phyloP scores from a whole-genome alignment of 495 filamentous ascomycete species.

The Penicillium lividum region DNA sequence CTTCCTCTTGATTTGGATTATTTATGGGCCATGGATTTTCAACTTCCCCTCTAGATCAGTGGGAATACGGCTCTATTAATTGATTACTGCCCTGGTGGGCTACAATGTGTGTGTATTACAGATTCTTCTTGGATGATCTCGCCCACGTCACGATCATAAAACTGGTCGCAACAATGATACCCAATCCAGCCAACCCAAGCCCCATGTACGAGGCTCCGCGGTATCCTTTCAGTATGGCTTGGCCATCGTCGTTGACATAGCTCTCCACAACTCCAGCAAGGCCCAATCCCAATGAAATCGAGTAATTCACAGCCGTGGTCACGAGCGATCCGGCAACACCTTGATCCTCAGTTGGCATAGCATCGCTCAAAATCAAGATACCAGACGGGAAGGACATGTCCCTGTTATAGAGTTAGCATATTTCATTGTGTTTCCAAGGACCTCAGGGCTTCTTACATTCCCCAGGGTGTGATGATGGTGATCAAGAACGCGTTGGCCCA shows the following conservation, averaged over 20 bases:
- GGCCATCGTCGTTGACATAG: conserved; percentile 48
- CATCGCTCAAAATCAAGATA: conserved; percentile 37
- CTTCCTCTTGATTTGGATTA: conserved; percentile 21
- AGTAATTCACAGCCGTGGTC: conserved; percentile 66
- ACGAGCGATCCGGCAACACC: conserved; percentile 60
- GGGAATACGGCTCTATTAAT: background rate
- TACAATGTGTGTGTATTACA: background rate
- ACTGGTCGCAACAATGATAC: conserved; percentile 19
- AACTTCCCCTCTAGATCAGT: background rate
- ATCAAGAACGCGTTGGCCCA: conserved; percentile 51
- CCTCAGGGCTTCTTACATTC: conserved; percentile 51
- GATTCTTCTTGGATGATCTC: conserved; percentile 3
- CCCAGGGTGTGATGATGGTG: conserved; percentile 50
- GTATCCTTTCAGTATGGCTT: conserved; percentile 37
- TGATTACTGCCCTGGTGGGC: background rate
- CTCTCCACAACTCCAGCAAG: conserved; percentile 64
- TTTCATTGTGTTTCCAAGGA: conserved; percentile 20
- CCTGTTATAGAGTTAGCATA: conserved; percentile 22
- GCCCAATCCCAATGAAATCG: conserved; percentile 65
- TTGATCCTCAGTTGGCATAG: conserved; percentile 40
- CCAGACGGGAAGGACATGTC: conserved; percentile 43
- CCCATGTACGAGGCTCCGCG: conserved; percentile 40
- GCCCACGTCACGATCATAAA: conserved; percentile 22
- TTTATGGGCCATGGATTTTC: conserved; percentile 21
- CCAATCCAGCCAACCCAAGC: conserved; percentile 37